phyloP scores from a whole-genome alignment of 2,329 filamentous ascomycete species.

The Chrysoporthe puriensis region DNA sequence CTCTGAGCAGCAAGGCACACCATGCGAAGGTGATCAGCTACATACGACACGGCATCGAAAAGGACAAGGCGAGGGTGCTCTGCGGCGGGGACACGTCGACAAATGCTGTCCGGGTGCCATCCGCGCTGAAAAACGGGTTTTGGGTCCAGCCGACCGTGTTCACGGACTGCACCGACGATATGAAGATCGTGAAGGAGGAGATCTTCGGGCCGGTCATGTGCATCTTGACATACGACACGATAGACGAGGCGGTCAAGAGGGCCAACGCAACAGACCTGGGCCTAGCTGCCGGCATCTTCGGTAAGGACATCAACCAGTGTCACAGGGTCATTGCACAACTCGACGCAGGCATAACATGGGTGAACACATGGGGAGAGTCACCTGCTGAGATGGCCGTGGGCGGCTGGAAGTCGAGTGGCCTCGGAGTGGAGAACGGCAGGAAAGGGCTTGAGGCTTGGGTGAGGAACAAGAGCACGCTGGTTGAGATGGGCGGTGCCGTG shows the following conservation, averaged over 20 bases:
- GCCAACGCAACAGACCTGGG: slow-evolving; percentile 80
- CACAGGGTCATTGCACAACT: slow-evolving; percentile 72
- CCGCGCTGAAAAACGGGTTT: slow-evolving; percentile 65
- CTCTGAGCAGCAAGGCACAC: slow-evolving; percentile 75
- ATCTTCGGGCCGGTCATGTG: slow-evolving; percentile 90
- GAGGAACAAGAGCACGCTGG: slow-evolving; percentile 83
- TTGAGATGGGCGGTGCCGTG: slow-evolving; percentile 76
- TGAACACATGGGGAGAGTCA: slow-evolving; percentile 92
- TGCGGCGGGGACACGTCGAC: slow-evolving; percentile 70
- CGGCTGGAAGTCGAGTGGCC: slow-evolving; percentile 88
- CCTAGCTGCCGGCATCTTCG: slow-evolving; percentile 83
- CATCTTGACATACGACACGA: slow-evolving; percentile 71
- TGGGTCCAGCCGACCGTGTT: slow-evolving; percentile 87
- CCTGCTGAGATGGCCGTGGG: slow-evolving; percentile 92
- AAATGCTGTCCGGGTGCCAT: slow-evolving; percentile 47
- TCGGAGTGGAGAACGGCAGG: slow-evolving; percentile 85
- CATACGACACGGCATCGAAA: slow-evolving; percentile 73
- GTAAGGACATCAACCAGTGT: slow-evolving; percentile 72
- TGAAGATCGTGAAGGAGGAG: slow-evolving; percentile 80
- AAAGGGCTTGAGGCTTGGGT: slow-evolving; percentile 82
- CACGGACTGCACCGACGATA: slow-evolving; percentile 80
- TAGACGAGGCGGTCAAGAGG: slow-evolving; percentile 70
- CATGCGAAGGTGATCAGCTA: slow-evolving; percentile 78
- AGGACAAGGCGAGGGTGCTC: slow-evolving; percentile 74
- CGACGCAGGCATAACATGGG: slow-evolving; percentile 86